Base-by-base conservation (phyloP, 805 yeast genomes). In the Wickerhamiella parazyma region DNA sequence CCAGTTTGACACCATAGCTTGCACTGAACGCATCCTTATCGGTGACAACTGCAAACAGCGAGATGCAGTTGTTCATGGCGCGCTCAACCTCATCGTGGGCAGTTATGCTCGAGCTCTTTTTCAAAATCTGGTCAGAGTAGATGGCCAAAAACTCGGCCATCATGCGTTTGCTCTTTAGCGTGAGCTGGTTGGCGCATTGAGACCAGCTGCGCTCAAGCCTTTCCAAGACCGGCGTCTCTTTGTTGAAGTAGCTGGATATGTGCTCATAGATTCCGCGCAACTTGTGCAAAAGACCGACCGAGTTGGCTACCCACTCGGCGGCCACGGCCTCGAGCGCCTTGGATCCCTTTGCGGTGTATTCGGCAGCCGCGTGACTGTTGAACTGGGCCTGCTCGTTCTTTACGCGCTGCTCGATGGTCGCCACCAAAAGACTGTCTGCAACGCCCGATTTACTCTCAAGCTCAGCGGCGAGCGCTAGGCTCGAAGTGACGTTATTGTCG, bases 21-120 rank as follows among this genome's bases (percentile, higher is more conserved):
- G 77, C 78, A 63, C 85, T 95, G 63, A 91, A 93, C 22, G 91
- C 82, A 66, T 93, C 97, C 59, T 87, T 87, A 59, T 91, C 97
- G 33, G 80, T 82, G 46, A 93, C 69, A 55, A 80, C 89, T 55
- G 78, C 80, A 70, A 89, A 89, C 18, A 91, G 69, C 12, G 77
- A 72, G 82, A 87, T 82, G 53, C 89, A 72, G 56, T 84, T 86
- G 53, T 81, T 86, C 38, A 81, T 74, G 40, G 76, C 75, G 4
- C 56, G 42, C 29, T 65, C 70, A 77, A 89, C 75, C 55, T 81
- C 89, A 48, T 11, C 17, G 9, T 68, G 66, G 31, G 49, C 3
- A 16, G 72, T 67, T 42, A 76, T 78, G 56, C 76, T 78, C 37
- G 75, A 70, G 17, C 76, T 73, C 55, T 80, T 80, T 58, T 78